A percentile compares a stretch with the other conserved stretches of the same genome.
These are phyloP conservation scores for Ustilago loliicola DNA, from an alignment of 1,284 basidiomycete species.

Conservation along the genomic window DNA sequence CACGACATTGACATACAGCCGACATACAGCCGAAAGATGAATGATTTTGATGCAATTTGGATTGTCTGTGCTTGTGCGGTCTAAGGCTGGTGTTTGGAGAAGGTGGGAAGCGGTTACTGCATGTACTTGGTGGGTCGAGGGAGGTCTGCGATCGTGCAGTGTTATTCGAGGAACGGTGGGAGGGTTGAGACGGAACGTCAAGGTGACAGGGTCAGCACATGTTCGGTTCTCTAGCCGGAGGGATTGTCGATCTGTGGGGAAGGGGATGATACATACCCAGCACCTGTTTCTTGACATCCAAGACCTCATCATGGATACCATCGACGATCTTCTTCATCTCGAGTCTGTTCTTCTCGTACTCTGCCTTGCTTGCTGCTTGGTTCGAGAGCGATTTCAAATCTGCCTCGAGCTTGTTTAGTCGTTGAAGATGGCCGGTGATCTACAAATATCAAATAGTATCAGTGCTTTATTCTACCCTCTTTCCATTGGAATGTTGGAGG, in stretches of 20 bases:
- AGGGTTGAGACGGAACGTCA: background rate
- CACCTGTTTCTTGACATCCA: constrained; percentile 50
- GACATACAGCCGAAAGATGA: background rate
- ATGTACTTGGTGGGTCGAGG: constrained; percentile 56
- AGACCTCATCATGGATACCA: constrained; percentile 53
- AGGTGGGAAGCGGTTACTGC: constrained; percentile 25
- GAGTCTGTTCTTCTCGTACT: constrained; percentile 37
- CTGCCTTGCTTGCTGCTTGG: constrained; percentile 35
- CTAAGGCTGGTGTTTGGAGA: background rate
- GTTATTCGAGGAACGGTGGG: background rate
- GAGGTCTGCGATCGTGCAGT: constrained; percentile 19
- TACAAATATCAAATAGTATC: background rate
- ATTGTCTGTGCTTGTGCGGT: background rate
- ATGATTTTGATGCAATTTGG: background rate
- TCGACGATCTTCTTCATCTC: constrained; percentile 56
- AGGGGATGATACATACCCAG: constrained; percentile 26
- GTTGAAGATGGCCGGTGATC: constrained; percentile 49
- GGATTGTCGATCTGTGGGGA: background rate
- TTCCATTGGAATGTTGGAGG: background rate
- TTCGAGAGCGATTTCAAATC: constrained; percentile 48
- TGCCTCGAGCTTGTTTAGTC: constrained; percentile 53
- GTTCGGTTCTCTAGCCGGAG: background rate
- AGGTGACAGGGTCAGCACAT: no score
- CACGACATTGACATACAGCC: no score
- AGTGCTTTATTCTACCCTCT: background rate